Evolutionary conservation across 257 asterid genomes (phyloP).

Genomic region (Solanum lignicaule): DNA sequence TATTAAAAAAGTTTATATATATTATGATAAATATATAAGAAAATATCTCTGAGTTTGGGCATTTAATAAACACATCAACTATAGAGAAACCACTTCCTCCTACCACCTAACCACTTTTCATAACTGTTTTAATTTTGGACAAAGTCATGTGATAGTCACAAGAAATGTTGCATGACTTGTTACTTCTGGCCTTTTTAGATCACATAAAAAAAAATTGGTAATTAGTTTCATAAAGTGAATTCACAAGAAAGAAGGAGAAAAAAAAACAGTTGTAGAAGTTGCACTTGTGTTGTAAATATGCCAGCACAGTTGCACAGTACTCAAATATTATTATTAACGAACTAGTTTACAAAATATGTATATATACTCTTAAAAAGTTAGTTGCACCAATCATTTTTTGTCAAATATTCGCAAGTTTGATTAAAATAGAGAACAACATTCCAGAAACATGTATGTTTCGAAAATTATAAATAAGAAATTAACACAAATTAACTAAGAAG

Average conservation of each 20-base stretch:
- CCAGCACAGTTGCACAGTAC: neutral
- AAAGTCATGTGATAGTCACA: constrained; percentile 1
- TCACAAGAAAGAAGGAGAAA: neutral
- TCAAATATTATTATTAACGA: neutral
- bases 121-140: neutral
- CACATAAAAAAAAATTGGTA: neutral
- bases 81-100: neutral
- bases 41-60: neutral
- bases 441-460: neutral
- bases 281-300: neutral
- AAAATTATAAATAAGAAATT: too few relatives aligned
- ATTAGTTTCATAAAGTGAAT: neutral
- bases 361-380: too few relatives aligned
- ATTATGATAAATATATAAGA: neutral
- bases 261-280: neutral
- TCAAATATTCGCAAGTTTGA: too few relatives aligned
- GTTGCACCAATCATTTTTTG: neutral
- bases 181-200: neutral
- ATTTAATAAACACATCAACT: neutral
- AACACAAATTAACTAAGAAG: neutral
- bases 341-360: neutral
- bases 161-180: constrained; percentile 2
- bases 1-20: neutral
- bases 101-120: neutral
- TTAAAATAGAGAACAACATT: neutral